Conservation (phyloP, 2,329 filamentous ascomycete species). For the Mycosphaerella arachidis region DNA sequence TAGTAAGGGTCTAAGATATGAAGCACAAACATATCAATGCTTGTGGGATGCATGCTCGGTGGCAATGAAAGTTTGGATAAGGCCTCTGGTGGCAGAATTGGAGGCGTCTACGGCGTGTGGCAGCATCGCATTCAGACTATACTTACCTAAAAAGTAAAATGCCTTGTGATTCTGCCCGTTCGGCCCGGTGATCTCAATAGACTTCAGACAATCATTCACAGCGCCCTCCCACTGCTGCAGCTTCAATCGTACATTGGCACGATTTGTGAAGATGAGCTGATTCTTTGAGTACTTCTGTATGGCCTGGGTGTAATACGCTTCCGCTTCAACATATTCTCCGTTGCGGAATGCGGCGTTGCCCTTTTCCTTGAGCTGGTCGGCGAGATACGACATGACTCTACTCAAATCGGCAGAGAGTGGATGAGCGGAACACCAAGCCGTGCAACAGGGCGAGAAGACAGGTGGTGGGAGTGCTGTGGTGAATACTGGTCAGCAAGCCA, state of each 20-base stretch:
- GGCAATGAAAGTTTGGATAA: too few species aligned
- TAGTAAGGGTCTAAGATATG: background rate
- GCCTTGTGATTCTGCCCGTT: conserved; percentile 57
- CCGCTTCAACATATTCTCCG: conserved; percentile 62
- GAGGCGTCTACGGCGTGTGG: too few species aligned
- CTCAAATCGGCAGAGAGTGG: background rate
- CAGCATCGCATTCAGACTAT: background rate
- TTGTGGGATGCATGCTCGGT: background rate
- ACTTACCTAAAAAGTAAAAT: conserved; percentile 63
- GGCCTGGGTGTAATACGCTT: conserved; percentile 64
- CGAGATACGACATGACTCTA: conserved; percentile 30
- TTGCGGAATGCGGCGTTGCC: conserved; percentile 63
- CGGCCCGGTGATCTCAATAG: conserved; percentile 61
- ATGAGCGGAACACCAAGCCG: background rate
- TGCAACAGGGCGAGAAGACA: background rate
- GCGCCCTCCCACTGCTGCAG: conserved; percentile 68
- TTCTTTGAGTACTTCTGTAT: conserved; percentile 76
- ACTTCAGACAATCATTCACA: conserved; percentile 70
- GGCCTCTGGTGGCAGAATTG: too few species aligned
- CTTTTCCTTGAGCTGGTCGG: conserved; percentile 46
- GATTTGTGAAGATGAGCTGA: conserved; percentile 80
- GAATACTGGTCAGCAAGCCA: background rate
- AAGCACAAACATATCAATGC: background rate
- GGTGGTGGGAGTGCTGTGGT: background rate
- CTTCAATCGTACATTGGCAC: conserved; percentile 75